These are phyloP conservation scores for Aethionema arabicum DNA, from an alignment of 345 rosid species.

Conservation along the genomic window DNA sequence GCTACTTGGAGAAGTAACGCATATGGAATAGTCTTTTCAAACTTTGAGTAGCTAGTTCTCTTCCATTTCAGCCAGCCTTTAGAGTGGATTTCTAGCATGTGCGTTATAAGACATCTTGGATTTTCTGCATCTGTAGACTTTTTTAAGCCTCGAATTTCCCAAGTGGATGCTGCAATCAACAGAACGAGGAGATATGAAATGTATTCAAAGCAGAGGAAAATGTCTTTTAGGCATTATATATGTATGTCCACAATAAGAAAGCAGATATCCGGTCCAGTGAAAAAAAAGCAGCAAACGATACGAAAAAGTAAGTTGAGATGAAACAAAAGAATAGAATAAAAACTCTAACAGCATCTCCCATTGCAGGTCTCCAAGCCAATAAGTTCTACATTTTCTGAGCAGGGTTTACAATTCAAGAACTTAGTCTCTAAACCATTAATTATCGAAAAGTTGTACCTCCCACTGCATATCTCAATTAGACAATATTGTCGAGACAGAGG, in stretches of 20 bases:
- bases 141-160: conserved; percentile 81
- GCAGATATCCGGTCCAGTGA: conserved; percentile 21
- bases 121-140: conserved; percentile 56
- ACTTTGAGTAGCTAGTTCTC: conserved; percentile 65
- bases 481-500: conserved; percentile 16
- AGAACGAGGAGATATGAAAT: conserved; percentile 18
- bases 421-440: conserved; percentile 18
- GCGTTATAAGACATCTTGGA: conserved; percentile 73
- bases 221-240: neutral
- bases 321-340: conserved; percentile 18
- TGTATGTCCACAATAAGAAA: conserved; percentile 16
- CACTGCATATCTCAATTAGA: conserved; percentile 4
- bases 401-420: neutral
- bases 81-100: conserved; percentile 75
- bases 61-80: conserved; percentile 82
- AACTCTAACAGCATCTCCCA: conserved; percentile 15
- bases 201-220: conserved; percentile 3
- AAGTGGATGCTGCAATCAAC: conserved; percentile 71
- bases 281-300: conserved; percentile 18
- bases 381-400: conserved; percentile 18
- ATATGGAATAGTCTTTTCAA: conserved; percentile 75
- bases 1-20: conserved; percentile 84
- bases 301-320: conserved; percentile 8
- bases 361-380: conserved; percentile 17
- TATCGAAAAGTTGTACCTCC: neutral